Percentiles rank a stretch among this genome's conserved stretches.
Conservation (phyloP, 352 stramenopile species). For the Elongisporangium prolatum region DNA sequence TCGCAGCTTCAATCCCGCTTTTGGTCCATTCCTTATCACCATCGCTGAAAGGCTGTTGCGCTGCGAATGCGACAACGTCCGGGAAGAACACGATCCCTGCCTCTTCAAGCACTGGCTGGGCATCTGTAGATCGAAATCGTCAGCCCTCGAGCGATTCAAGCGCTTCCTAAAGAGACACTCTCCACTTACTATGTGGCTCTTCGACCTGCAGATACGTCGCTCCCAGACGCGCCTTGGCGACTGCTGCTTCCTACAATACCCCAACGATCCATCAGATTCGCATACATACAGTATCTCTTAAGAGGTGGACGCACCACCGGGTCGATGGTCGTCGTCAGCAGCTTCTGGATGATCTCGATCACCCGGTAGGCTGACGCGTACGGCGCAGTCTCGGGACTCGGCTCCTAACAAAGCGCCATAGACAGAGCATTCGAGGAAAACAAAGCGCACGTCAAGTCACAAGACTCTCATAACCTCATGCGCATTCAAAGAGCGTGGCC, state of each 20-base stretch:
- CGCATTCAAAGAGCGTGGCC: neutral
- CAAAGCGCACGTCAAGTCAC: neutral
- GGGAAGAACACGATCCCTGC: slow-evolving; percentile 36
- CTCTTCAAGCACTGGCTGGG: slow-evolving; percentile 44
- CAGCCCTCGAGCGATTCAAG: neutral
- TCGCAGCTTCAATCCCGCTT: slow-evolving; percentile 7
- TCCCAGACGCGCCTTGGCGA: slow-evolving; percentile 33
- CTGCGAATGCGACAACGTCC: slow-evolving; percentile 27
- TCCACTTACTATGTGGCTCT: slow-evolving; percentile 51
- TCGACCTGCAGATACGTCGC: slow-evolving; percentile 49
- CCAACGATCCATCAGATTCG: neutral
- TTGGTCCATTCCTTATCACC: slow-evolving; percentile 8
- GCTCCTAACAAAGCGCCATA: slow-evolving; percentile 18
- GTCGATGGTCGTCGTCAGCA: slow-evolving; percentile 26
- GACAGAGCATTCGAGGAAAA: neutral
- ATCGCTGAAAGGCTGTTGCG: slow-evolving; percentile 12
- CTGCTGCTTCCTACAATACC: slow-evolving; percentile 25
- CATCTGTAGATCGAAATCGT: slow-evolving; percentile 22
- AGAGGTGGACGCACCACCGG: slow-evolving; percentile 21
- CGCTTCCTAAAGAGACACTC: neutral
- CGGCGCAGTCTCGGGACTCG: slow-evolving; percentile 39
- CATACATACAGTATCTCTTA: neutral
- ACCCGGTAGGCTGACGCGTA: slow-evolving; percentile 49
- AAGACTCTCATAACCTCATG: neutral
- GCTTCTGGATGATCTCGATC: slow-evolving; percentile 51